Evolutionary conservation across 257 asterid genomes (phyloP).

Genomic region (Fraxinus excelsior): DNA sequence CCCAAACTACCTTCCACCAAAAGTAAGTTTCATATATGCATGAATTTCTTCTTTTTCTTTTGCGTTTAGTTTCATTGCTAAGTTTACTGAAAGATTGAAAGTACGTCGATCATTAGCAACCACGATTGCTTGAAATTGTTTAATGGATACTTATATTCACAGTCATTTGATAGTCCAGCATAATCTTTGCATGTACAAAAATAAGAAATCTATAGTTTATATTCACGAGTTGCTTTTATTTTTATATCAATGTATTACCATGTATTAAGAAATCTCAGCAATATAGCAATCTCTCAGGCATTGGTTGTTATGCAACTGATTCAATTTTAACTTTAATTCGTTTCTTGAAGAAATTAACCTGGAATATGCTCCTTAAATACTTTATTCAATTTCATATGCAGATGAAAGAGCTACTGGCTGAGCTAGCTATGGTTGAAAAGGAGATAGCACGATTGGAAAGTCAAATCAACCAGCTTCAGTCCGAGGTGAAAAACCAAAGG

Average conservation of each 20-base stretch:
- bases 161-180: neutral
- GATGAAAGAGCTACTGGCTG: constrained; percentile 74
- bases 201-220: no score
- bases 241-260: no score
- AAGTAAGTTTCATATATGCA: constrained; percentile 38
- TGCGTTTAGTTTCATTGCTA: neutral
- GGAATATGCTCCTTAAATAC: no score
- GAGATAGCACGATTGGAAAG: constrained; percentile 69
- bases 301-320: neutral
- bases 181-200: no score
- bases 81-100: neutral
- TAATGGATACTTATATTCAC: no score
- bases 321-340: constrained; percentile 16
- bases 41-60: neutral
- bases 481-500: constrained; percentile 46
- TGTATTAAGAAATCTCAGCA: no score
- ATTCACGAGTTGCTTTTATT: no score
- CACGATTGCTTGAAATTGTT: neutral
- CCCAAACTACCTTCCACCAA: constrained; percentile 75
- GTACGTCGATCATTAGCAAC: neutral
- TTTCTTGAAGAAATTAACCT: neutral
- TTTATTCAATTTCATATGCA: constrained; percentile 16
- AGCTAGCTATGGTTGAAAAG: constrained; percentile 69
- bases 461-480: constrained; percentile 62
- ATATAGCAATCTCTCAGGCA: neutral